These are phyloP conservation scores for Ceratocystis huliohia DNA, from an alignment of 2,329 filamentous ascomycete genomes.

Conservation along the genomic window DNA sequence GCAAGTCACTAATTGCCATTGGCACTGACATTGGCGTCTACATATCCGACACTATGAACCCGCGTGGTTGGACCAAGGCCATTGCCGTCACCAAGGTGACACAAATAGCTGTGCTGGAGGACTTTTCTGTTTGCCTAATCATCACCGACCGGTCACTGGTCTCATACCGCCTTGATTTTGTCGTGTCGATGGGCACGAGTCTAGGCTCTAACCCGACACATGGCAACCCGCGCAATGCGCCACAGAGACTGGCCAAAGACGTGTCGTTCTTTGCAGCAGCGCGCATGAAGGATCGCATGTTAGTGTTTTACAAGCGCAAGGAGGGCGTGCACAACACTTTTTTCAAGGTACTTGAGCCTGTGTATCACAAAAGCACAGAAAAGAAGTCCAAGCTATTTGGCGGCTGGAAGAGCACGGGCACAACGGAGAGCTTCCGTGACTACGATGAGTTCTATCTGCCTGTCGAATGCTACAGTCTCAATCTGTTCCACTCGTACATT, in stretches of 20 bases:
- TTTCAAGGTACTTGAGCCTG: slow-evolving; percentile 93
- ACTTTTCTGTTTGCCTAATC: slow-evolving; percentile 84
- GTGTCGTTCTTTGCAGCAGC: slow-evolving; percentile 95
- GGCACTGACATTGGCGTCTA: slow-evolving; percentile 93
- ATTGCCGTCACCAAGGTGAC: slow-evolving; percentile 68
- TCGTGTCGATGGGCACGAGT: slow-evolving; percentile 48
- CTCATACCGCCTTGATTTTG: slow-evolving; percentile 82
- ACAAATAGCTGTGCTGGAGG: slow-evolving; percentile 87
- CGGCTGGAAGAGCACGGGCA: slow-evolving; percentile 28
- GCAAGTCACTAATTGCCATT: slow-evolving; percentile 79
- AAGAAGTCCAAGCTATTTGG: slow-evolving; percentile 60
- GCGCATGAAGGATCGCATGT: slow-evolving; percentile 87
- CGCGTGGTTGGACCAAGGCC: slow-evolving; percentile 77
- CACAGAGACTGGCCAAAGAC: slow-evolving; percentile 82
- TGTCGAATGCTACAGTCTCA: slow-evolving; percentile 85
- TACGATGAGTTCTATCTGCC: slow-evolving; percentile 99
- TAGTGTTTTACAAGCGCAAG: slow-evolving; percentile 95
- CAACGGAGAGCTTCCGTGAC: slow-evolving; percentile 91
- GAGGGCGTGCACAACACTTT: slow-evolving; percentile 88
- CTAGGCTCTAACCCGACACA: slow-evolving; percentile 45
- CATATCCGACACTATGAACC: slow-evolving; percentile 76
- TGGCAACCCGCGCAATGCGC: slow-evolving; percentile 71
- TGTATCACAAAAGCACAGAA: slow-evolving; percentile 83
- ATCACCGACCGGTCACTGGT: slow-evolving; percentile 85
- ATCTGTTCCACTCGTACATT: slow-evolving; percentile 89